These are phyloP conservation scores for Magnolia changhungtana DNA, from an alignment of 164 flowering plant genomes.

Conservation along the genomic window DNA sequence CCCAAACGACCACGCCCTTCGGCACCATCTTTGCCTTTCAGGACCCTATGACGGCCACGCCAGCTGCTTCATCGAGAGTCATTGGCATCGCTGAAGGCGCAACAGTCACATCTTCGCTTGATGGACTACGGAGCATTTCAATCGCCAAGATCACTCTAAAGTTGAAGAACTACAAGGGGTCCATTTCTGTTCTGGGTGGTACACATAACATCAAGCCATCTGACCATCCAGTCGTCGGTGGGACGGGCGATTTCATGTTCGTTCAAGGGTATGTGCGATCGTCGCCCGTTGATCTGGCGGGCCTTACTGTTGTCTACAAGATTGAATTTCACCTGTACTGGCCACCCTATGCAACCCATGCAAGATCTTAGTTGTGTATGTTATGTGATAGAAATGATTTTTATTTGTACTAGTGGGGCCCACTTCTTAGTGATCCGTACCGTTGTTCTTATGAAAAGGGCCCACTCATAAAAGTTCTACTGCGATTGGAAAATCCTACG, in stretches of 20 bases:
- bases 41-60: conserved; percentile 31
- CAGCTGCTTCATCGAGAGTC: conserved; percentile 25
- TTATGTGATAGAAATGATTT: not conserved
- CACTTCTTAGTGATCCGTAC: no score
- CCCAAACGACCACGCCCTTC: conserved; percentile 38
- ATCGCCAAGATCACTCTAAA: conserved; percentile 35
- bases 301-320: conserved; percentile 37
- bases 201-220: conserved; percentile 37
- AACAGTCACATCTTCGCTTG: conserved; percentile 28
- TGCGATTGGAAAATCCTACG: no score
- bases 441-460: no score
- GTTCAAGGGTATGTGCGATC: conserved; percentile 44
- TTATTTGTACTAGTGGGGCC: no score
- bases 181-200: conserved; percentile 37
- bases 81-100: conserved; percentile 32
- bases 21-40: conserved; percentile 39
- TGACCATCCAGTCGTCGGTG: conserved; percentile 45
- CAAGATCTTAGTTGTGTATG: no score
- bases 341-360: conserved; percentile 36
- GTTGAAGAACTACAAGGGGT: conserved; percentile 33
- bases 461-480: no score
- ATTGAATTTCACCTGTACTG: conserved; percentile 46
- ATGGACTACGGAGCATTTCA: conserved; percentile 37
- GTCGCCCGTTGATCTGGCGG: conserved; percentile 35
- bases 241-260: conserved; percentile 45